These are phyloP conservation scores for Curvularia spicifera DNA, from an alignment of 2,329 filamentous ascomycete species.

Conservation along the genomic window DNA sequence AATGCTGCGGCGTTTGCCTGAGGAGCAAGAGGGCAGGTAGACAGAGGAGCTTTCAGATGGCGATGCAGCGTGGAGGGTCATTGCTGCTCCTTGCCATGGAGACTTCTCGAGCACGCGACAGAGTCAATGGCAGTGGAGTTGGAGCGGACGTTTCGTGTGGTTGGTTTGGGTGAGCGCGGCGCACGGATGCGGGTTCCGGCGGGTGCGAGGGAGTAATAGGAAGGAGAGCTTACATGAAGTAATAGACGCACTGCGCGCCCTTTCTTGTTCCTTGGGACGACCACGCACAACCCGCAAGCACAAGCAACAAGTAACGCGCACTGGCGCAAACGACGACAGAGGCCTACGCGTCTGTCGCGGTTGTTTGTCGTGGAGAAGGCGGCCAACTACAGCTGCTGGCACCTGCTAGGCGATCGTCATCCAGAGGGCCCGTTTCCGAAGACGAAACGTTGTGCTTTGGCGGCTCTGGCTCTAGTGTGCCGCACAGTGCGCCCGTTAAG, in stretches of 20 bases:
- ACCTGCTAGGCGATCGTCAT: constrained; percentile 6
- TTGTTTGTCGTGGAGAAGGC: not conserved
- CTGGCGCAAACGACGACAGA: not conserved
- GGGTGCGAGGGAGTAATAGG: constrained; percentile 4
- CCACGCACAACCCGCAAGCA: not conserved
- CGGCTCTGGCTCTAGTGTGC: constrained; percentile 5
- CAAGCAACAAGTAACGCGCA: not conserved
- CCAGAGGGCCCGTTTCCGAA: constrained; percentile 10
- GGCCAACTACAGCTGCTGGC: not conserved
- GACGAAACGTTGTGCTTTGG: constrained; percentile 8
- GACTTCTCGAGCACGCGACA: constrained; percentile 13
- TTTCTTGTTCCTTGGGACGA: not conserved
- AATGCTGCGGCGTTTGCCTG: constrained; percentile 7
- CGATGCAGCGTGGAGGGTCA: constrained; percentile 32
- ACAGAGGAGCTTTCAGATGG: constrained; percentile 29
- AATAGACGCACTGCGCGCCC: not conserved
- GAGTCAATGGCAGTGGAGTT: constrained; percentile 11
- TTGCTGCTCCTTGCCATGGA: constrained; percentile 29
- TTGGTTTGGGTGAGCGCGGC: constrained; percentile 18
- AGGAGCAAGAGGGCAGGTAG: constrained; percentile 14
- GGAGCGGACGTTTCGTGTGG: constrained; percentile 17
- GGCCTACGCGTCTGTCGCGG: not conserved
- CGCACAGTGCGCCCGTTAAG: not conserved
- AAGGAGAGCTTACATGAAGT: not conserved
- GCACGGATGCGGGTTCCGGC: constrained; percentile 20